phyloP scores from a whole-genome alignment of 2,329 filamentous ascomycete species.

The Sporothrix brunneoviolacea region DNA sequence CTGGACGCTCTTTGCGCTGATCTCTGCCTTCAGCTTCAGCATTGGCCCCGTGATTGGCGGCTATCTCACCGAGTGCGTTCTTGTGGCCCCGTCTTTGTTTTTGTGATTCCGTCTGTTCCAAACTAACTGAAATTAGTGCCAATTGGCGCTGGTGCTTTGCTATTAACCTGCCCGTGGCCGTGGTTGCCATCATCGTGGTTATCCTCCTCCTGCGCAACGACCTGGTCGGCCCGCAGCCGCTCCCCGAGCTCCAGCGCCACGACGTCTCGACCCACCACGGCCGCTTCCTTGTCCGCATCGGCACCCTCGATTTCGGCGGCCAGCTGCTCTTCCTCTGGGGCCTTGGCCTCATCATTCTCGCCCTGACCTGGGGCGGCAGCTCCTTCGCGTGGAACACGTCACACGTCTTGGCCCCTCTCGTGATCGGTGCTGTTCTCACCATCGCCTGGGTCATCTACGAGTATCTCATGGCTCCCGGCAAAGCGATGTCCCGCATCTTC shows the following conservation, averaged over 20 bases:
- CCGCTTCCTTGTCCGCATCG: slow-evolving; percentile 38
- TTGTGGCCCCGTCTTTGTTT: no score
- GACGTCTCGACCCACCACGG: slow-evolving; percentile 14
- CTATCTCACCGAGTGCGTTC: slow-evolving; percentile 45
- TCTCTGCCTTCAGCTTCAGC: slow-evolving; percentile 52
- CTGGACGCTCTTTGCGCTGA: slow-evolving; percentile 54
- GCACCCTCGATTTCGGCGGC: slow-evolving; percentile 49
- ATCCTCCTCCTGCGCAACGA: slow-evolving; percentile 52
- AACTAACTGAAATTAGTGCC: no score
- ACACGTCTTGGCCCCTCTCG: slow-evolving; percentile 42
- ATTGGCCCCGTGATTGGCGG: slow-evolving; percentile 57
- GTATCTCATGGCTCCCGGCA: slow-evolving; percentile 46
- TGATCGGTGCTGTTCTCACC: slow-evolving; percentile 37
- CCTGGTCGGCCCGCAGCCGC: slow-evolving; percentile 44
- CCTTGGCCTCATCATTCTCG: slow-evolving; percentile 47
- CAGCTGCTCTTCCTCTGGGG: slow-evolving; percentile 50
- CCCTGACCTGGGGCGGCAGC: slow-evolving; percentile 49
- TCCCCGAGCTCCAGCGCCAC: slow-evolving; percentile 3
- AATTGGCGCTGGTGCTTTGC: slow-evolving; percentile 61
- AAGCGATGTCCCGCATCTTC: slow-evolving; percentile 38
- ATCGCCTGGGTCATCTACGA: slow-evolving; percentile 43
- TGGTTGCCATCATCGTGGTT: slow-evolving; percentile 43
- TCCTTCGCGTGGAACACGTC: slow-evolving; percentile 45
- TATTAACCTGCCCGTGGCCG: slow-evolving; percentile 36
- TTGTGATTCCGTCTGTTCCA: no score